phyloP scores from a whole-genome alignment of 148 eudicot genomes.

The Vaccinium myrtillus region DNA sequence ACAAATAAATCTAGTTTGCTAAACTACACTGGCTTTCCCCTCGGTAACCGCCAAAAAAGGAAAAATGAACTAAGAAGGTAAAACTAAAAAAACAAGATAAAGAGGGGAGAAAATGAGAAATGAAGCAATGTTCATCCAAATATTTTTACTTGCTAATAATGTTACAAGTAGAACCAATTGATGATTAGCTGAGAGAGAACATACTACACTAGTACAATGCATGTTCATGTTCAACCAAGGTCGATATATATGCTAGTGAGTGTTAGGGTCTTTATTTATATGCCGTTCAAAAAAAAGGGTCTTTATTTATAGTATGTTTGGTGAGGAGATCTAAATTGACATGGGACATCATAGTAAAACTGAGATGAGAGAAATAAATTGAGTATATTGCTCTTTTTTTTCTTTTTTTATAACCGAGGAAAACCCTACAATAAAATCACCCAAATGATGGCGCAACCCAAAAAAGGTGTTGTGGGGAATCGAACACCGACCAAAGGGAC shows the following conservation, averaged over 20 bases:
- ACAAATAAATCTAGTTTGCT: background rate
- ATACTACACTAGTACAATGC: background rate
- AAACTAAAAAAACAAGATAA: background rate
- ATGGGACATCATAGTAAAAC: background rate
- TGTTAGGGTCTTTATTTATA: too few relatives aligned
- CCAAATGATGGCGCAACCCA: too few relatives aligned
- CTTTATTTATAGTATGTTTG: background rate
- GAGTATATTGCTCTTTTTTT: background rate
- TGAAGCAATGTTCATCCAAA: background rate
- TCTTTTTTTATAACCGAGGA: too few relatives aligned
- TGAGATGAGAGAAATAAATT: background rate
- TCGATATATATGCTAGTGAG: background rate
- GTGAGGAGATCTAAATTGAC: background rate
- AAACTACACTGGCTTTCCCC: background rate
- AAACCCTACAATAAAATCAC: too few relatives aligned
- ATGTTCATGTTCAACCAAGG: background rate
- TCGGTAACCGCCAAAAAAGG: background rate
- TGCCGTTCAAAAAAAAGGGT: too few relatives aligned
- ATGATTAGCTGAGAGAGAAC: background rate
- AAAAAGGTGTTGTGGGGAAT: too few relatives aligned
- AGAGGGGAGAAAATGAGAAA: background rate
- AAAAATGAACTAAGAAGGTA: background rate
- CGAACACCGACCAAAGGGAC: too few relatives aligned
- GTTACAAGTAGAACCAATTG: background rate
- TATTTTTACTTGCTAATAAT: background rate